Base-by-base conservation (phyloP, 345 rosid species). In the Cardamine resedifolia region DNA sequence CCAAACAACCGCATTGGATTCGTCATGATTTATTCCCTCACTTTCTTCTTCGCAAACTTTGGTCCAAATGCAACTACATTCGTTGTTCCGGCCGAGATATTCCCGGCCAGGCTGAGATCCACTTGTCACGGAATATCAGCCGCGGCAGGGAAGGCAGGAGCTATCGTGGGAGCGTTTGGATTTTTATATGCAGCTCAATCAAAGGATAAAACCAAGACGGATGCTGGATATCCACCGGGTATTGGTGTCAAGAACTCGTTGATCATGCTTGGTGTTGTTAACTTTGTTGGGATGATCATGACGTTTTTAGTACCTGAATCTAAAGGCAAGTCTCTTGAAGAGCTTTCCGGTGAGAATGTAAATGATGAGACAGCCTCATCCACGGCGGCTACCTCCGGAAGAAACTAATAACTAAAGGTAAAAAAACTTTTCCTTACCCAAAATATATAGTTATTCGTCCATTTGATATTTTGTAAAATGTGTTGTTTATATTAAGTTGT, bases 81-180 rank as follows among this genome's bases (percentile, higher is more conserved):
- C 43, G 77, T 85, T 3, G 86, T 83, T 30, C 87, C 89, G 0
- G 84, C 84, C 1, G 89, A 81, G 72, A 83, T 82, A 2, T 85
- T 83, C 53, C 83, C 87, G 0, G 85, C 85, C 3, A 74, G 86
- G 78, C 59, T 82, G 3, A 84, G 87, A 74, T 84, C 84, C 5
- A 86, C 90, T 3, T 84, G 87, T 70, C 84, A 83, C 4, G 87
- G 87, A n/a, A 83, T 85, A 73, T 85, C 87, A 51, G 84, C 87
- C 6, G 87, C 85, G 1, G 75, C 81, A 4, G 85, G 84, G 24
- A 85, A 85, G 65, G 81, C 82, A 0, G 87, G 87, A 15, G 87
- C 87, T 9, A 83, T 85, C 0, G 82, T 81, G 2, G 84, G 87
- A 0, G 80, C 89, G 5, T 85, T 83, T 16, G 87, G 84, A 5